Percentiles rank a stretch among this genome's conserved stretches.
Conservation (phyloP, 1,284 basidiomycete species). For the Pterulicium gracile region DNA sequence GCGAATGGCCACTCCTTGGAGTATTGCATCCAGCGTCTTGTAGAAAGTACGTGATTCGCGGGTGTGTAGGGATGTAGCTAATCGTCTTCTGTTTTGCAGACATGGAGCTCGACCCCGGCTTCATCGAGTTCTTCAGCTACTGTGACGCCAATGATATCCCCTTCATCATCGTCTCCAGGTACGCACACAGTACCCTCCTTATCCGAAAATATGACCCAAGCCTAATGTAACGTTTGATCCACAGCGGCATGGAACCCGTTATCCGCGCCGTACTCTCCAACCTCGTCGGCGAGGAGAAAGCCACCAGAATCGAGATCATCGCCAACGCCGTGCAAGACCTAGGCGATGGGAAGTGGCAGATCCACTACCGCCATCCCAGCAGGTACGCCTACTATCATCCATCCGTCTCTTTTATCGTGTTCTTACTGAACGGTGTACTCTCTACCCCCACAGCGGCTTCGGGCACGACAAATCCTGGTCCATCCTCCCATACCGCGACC, state of each 20-base stretch:
- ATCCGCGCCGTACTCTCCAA: slow-evolving; percentile 82
- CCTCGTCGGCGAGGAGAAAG: slow-evolving; percentile 64
- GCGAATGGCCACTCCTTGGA: slow-evolving; percentile 62
- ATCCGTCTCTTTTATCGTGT: slow-evolving; percentile 1
- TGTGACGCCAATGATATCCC: slow-evolving; percentile 72
- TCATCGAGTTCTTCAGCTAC: slow-evolving; percentile 78
- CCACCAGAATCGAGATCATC: slow-evolving; percentile 77
- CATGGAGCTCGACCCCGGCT: slow-evolving; percentile 80
- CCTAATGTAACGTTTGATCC: neutral
- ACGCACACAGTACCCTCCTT: slow-evolving; percentile 13
- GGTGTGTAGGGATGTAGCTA: slow-evolving; percentile 11
- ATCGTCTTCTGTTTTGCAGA: slow-evolving; percentile 29
- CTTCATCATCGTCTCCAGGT: slow-evolving; percentile 89
- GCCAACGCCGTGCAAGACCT: slow-evolving; percentile 74
- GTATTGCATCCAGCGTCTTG: slow-evolving; percentile 65
- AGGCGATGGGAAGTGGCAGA: slow-evolving; percentile 69
- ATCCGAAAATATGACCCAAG: slow-evolving; percentile 1
- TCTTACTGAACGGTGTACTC: no score
- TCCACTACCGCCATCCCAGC: slow-evolving; percentile 81
- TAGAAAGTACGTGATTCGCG: slow-evolving; percentile 24
- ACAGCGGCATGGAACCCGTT: slow-evolving; percentile 83
- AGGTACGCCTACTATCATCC: slow-evolving; percentile 33
- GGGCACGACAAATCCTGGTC: slow-evolving; percentile 93
- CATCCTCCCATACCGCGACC: slow-evolving; percentile 74
- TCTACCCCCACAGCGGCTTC: slow-evolving; percentile 46